Evolutionary conservation across 768 basidiomycete genomes (phyloP).

Genomic region (Myochromella boudieri): DNA sequence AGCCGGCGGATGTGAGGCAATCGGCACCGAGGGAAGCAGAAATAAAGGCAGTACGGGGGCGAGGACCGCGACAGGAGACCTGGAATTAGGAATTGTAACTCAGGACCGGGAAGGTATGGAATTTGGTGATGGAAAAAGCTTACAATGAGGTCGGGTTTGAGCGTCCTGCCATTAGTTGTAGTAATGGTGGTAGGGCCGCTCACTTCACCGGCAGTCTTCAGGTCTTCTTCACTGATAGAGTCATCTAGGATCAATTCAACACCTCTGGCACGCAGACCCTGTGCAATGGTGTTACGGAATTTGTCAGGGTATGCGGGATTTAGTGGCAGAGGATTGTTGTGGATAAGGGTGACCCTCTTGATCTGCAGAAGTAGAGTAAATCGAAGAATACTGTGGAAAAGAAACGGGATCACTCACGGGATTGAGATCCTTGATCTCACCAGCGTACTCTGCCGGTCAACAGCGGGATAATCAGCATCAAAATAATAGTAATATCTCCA

Average conservation of each 20-base stretch:
- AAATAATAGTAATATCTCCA: neutral
- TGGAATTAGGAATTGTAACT: slow-evolving; percentile 16
- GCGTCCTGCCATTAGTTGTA: slow-evolving; percentile 48
- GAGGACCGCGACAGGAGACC: slow-evolving; percentile 39
- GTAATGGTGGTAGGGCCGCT: slow-evolving; percentile 39
- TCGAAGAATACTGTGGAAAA: slow-evolving; percentile 27
- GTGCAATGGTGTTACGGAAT: slow-evolving; percentile 48
- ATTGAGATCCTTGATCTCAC: slow-evolving; percentile 41
- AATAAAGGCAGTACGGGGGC: slow-evolving; percentile 55
- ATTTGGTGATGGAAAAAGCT: slow-evolving; percentile 17
- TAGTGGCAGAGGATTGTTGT: slow-evolving; percentile 50
- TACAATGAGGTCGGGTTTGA: slow-evolving; percentile 62
- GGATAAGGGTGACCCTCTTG: slow-evolving; percentile 61
- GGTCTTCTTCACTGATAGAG: slow-evolving; percentile 40
- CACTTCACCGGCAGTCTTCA: slow-evolving; percentile 32
- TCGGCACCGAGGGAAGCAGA: slow-evolving; percentile 33
- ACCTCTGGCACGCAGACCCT: slow-evolving; percentile 39
- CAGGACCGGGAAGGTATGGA: neutral
- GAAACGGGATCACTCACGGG: slow-evolving; percentile 29
- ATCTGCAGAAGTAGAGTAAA: slow-evolving; percentile 30
- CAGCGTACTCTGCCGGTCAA: slow-evolving; percentile 41
- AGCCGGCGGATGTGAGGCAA: slow-evolving; percentile 37
- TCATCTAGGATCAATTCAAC: slow-evolving; percentile 55
- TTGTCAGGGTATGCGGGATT: slow-evolving; percentile 54
- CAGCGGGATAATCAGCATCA: neutral